These are phyloP conservation scores for Cantharellus anzutake DNA, from an alignment of 768 basidiomycete species.

Conservation along the genomic window DNA sequence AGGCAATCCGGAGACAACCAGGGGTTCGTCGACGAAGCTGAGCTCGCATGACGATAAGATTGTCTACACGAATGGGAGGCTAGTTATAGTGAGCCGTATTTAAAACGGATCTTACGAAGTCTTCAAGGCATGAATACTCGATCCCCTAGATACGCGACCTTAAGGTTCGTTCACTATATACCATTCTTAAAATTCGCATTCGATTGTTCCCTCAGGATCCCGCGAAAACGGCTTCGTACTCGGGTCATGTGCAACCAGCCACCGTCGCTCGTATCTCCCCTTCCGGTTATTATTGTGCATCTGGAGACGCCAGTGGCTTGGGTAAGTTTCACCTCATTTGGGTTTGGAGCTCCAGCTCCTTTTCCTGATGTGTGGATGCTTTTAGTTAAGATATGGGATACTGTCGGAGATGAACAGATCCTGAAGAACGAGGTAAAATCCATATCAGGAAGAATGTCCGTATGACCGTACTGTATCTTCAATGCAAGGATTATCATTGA, in stretches of 20 bases:
- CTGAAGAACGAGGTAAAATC: constrained; percentile 69
- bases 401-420: constrained; percentile 61
- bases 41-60: constrained; percentile 60
- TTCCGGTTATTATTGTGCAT: constrained; percentile 89
- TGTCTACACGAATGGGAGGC: constrained; percentile 68
- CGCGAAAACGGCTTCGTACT: constrained; percentile 40
- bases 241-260: constrained; percentile 64
- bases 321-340: constrained; percentile 27
- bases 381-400: constrained; percentile 87
- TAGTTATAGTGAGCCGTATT: constrained; percentile 50
- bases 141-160: constrained; percentile 55
- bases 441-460: constrained; percentile 54
- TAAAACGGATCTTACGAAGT: background rate
- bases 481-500: background rate
- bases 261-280: constrained; percentile 86
- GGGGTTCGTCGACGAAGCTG: constrained; percentile 56
- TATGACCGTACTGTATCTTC: constrained; percentile 2
- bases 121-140: background rate
- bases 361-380: background rate
- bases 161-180: constrained; percentile 26
- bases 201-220: constrained; percentile 33
- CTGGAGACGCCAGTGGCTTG: constrained; percentile 63
- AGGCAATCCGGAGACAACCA: constrained; percentile 46
- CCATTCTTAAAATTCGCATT: constrained; percentile 1
- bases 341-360: background rate